Evolutionary conservation across 139 green algal species (phyloP), one percentile per base, ranked within the genome.

Genomic region (Eudorina sp.): DNA sequence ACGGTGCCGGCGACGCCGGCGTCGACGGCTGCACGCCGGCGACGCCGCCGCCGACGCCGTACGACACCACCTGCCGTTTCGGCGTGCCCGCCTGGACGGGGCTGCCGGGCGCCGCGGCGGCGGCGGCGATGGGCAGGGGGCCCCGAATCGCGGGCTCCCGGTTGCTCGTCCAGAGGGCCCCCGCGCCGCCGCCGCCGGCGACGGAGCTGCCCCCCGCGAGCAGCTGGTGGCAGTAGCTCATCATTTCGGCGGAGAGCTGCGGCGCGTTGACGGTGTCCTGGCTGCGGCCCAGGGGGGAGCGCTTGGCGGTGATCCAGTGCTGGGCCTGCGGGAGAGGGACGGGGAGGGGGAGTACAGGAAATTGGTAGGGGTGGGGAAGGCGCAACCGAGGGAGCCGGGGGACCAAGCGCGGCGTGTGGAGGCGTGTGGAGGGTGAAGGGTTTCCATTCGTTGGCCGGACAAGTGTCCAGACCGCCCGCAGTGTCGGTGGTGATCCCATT

Each of bases 281-380:
- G 80, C 27, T 58, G 60, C 80, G 80, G 41, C 41, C 58, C 6
- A 1, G 0, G n/a, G 60, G 60, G 43, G 60, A 74, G 60, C 80
- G 80, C 58, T 86, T 86, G 18, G 80, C 31, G 3, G 60, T 51
- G 58, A 86, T 77, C 80, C 80, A 86, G 38, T 79, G 70, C 43
- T 79, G 70, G 41, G 70, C 21, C 70, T 79, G 70, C 11, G 68
- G 34, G 68, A n/a, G 34, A 13, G 36, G 27, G 68, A 36, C 4
- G 68, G 19, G 8, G 34, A 21, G 19, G 34, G 21, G 4, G 34
- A 16, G 69, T 36, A 8, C 18, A 69, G 6, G 58, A 69, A 34
- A 29, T 6, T 27, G 9, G 58, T 21, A 21, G 58, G 58, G 51
- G 51, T 13, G 51, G 51, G 51, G 16, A 36, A 62, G 55, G 29